Evolutionary conservation across 1,284 basidiomycete species (phyloP).

Genomic region (Serendipita sp.): DNA sequence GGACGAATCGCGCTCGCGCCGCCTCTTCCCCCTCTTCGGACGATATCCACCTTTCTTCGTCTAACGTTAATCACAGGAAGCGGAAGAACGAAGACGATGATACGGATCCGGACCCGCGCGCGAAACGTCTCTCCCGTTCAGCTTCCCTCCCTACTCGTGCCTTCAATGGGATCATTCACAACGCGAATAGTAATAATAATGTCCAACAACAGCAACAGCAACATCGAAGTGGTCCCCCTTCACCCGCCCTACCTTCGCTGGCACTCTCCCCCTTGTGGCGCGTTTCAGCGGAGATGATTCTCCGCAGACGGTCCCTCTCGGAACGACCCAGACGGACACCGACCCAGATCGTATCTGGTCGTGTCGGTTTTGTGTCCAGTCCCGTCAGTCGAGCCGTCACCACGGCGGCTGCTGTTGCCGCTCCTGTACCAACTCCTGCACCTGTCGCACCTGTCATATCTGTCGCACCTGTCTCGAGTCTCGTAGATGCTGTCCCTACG

Average conservation of each 20-base stretch:
- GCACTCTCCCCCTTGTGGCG: background rate
- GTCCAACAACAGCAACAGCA: background rate
- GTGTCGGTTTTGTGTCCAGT: too few species aligned
- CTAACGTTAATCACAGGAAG: background rate
- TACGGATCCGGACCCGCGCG: conserved; percentile 3
- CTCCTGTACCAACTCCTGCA: background rate
- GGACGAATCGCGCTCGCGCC: background rate
- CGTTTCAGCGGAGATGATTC: conserved; percentile 6
- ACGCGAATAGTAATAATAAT: too few species aligned
- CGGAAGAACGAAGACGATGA: background rate
- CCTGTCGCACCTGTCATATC: background rate
- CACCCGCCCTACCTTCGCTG: background rate
- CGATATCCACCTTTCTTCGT: background rate
- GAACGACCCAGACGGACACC: conserved; percentile 2
- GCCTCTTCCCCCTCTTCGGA: background rate
- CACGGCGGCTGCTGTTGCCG: too few species aligned
- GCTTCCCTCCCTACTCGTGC: background rate
- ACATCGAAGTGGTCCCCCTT: background rate
- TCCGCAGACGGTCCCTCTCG: background rate
- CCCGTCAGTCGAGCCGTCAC: too few species aligned
- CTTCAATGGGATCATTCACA: background rate
- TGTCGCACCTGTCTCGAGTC: background rate
- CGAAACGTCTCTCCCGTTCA: background rate
- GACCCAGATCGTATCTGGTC: too few species aligned
- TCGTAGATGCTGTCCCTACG: background rate